These are phyloP conservation scores for Leavenworthia alabamica DNA, from an alignment of 345 rosid species.

Conservation along the genomic window DNA sequence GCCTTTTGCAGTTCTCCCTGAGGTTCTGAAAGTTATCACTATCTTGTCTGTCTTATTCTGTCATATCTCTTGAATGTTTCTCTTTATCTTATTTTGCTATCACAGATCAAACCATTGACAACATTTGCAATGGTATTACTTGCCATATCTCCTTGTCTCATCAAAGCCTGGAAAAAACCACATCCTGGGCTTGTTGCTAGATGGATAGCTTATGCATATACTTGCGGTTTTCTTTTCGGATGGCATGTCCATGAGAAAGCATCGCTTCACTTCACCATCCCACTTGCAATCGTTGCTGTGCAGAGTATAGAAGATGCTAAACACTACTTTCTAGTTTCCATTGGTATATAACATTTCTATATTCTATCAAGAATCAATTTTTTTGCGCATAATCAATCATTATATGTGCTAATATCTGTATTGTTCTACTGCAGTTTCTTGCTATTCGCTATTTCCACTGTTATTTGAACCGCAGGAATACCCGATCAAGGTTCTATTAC, in stretches of 20 bases:
- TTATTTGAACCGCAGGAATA: slow-evolving; percentile 73
- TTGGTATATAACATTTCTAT: slow-evolving; percentile 40
- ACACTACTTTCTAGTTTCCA: slow-evolving; percentile 70
- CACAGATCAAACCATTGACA: slow-evolving; percentile 60
- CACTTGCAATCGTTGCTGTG: slow-evolving; percentile 65
- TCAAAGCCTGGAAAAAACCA: slow-evolving; percentile 71
- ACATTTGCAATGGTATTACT: slow-evolving; percentile 71
- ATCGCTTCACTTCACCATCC: slow-evolving; percentile 80
- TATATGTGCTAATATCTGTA: background rate
- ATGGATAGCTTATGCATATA: slow-evolving; percentile 78
- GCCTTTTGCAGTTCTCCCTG: slow-evolving; percentile 68
- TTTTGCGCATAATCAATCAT: background rate
- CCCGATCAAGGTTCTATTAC: slow-evolving; percentile 65
- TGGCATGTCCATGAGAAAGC: slow-evolving; percentile 99
- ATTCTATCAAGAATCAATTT: background rate
- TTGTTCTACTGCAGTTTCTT: slow-evolving; percentile 54
- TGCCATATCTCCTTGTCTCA: slow-evolving; percentile 66
- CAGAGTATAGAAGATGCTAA: slow-evolving; percentile 77
- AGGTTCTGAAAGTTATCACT: slow-evolving; percentile 33
- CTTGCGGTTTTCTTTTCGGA: slow-evolving; percentile 84
- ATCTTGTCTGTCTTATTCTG: background rate
- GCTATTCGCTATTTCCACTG: slow-evolving; percentile 83
- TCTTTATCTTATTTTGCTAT: background rate
- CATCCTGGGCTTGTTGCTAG: slow-evolving; percentile 46
- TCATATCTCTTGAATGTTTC: background rate